Percentiles rank a stretch among this genome's conserved stretches.
phyloP scores from a whole-genome alignment of 306 rosid genomes.

The Inga laurina region DNA sequence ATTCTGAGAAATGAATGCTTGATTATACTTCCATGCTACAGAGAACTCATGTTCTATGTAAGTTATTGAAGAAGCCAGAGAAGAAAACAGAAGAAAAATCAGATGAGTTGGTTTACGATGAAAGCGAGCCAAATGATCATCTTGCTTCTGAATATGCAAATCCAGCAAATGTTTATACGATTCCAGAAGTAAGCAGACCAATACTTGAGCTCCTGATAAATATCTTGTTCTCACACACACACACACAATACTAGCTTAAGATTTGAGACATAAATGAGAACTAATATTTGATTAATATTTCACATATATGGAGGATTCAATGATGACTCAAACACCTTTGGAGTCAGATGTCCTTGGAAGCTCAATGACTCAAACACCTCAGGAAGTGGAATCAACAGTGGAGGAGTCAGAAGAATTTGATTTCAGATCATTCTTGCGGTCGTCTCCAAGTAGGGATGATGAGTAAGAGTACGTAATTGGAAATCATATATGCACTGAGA shows the following conservation, averaged over 20 bases:
- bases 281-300: too few relatives aligned
- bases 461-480: background rate
- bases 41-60: constrained; percentile 53
- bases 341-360: too few relatives aligned
- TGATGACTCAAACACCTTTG: too few relatives aligned
- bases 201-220: background rate
- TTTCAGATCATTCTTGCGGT: background rate
- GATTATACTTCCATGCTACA: constrained; percentile 32
- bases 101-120: constrained; percentile 1
- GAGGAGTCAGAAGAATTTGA: background rate
- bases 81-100: constrained; percentile 15
- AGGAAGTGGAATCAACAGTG: background rate
- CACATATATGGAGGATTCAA: background rate
- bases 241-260: too few relatives aligned
- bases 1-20: background rate
- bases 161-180: background rate
- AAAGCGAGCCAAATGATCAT: constrained; percentile 13
- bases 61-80: constrained; percentile 40
- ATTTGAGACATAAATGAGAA: too few relatives aligned
- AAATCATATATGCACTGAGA: too few relatives aligned
- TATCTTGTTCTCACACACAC: background rate
- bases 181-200: constrained; percentile 38
- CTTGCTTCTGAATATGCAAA: background rate
- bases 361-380: background rate
- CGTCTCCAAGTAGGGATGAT: background rate